Conservation (phyloP, 169 alveolate genomes). For the Plasmodium fragile region DNA sequence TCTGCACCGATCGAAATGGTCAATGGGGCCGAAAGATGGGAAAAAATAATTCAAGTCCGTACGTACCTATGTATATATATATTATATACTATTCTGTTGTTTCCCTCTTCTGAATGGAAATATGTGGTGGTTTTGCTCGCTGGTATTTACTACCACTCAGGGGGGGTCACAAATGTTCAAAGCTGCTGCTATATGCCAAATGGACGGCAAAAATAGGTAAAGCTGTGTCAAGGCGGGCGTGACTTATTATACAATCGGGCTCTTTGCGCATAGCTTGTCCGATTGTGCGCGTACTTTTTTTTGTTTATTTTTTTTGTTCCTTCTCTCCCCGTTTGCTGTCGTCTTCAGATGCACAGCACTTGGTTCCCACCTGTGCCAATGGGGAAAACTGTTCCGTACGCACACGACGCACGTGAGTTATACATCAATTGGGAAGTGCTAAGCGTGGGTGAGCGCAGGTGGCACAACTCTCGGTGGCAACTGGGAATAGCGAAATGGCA, state of each 20-base stretch:
- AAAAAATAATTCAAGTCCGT: background rate
- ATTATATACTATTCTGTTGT: background rate
- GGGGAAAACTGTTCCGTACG: background rate
- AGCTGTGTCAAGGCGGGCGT: background rate
- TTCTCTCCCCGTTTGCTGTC: background rate
- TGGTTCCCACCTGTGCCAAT: background rate
- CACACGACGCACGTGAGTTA: background rate
- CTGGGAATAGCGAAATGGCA: background rate
- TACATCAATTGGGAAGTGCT: background rate
- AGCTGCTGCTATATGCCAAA: no score
- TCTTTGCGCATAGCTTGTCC: background rate
- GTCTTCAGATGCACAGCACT: background rate
- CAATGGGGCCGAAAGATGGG: background rate
- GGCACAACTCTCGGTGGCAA: background rate
- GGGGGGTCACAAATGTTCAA: background rate
- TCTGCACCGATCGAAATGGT: background rate
- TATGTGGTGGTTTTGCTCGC: background rate
- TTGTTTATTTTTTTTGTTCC: background rate
- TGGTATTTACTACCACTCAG: background rate
- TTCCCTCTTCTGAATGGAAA: background rate
- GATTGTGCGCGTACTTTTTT: background rate
- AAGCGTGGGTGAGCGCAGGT: background rate
- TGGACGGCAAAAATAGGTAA: background rate
- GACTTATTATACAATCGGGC: background rate
- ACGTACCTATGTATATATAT: background rate